Conservation (phyloP, 352 stramenopile genomes). For the Pythium monospermum region DNA sequence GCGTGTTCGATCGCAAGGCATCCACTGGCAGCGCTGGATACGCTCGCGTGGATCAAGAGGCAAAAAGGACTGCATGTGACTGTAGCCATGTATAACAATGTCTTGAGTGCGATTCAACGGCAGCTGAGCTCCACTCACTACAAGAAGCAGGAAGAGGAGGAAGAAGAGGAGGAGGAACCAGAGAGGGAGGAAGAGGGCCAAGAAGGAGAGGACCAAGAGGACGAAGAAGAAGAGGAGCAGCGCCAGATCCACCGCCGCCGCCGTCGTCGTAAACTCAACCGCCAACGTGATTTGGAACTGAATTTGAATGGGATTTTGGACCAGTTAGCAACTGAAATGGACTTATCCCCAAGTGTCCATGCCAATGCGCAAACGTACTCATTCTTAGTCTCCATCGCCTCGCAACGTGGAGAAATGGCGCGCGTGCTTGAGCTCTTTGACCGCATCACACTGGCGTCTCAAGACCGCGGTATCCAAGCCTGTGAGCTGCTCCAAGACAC, state of each 20-base stretch:
- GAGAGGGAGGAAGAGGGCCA: constrained; percentile 17
- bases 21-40: constrained; percentile 33
- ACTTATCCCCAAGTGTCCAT: no score
- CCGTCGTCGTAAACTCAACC: not conserved
- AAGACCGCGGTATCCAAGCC: not conserved
- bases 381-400: constrained; percentile 1
- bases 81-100: constrained; percentile 51
- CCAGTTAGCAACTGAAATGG: constrained; percentile 8
- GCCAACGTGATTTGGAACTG: constrained; percentile 1
- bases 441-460: not conserved
- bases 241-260: not conserved
- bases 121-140: not conserved
- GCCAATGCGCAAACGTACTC: constrained; percentile 11
- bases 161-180: constrained; percentile 16
- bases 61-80: constrained; percentile 27
- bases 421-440: constrained; percentile 15
- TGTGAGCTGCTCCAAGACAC: constrained; percentile 8
- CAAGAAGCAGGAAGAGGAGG: constrained; percentile 4
- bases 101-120: constrained; percentile 40
- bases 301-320: constrained; percentile 13
- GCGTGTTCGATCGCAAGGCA: constrained; percentile 41
- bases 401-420: constrained; percentile 5
- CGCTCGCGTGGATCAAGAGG: constrained; percentile 34
- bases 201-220: constrained; percentile 6
- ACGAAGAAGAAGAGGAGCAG: not conserved